A percentile compares a stretch with the other conserved stretches of the same genome.
phyloP scores from a whole-genome alignment of 1,284 basidiomycete species.

The Ganoderma boninense region DNA sequence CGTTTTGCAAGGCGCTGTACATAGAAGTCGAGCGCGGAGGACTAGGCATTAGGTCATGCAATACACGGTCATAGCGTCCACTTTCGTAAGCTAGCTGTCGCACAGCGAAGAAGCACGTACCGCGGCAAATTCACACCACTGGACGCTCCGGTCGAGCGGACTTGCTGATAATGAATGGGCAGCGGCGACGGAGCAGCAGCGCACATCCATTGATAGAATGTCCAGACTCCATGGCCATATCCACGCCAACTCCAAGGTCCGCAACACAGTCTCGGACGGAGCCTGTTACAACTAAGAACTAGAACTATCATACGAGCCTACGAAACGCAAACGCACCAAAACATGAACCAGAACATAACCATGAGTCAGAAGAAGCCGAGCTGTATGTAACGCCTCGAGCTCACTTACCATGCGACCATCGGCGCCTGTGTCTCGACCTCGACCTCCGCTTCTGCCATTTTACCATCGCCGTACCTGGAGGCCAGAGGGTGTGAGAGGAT shows the following conservation, averaged over 20 bases:
- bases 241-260: not conserved
- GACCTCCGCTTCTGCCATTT: not conserved
- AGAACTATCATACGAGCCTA: not conserved
- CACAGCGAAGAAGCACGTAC: conserved; percentile 1
- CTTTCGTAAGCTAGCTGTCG: conserved; percentile 3
- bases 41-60: not conserved
- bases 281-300: not conserved
- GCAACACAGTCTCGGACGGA: not conserved
- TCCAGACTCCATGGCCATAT: too few relatives aligned
- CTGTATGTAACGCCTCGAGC: too few relatives aligned
- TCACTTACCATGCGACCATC: not conserved
- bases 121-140: conserved; percentile 8
- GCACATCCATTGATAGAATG: not conserved
- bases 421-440: not conserved
- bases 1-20: too few relatives aligned
- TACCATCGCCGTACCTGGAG: too few relatives aligned
- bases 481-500: too few relatives aligned
- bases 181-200: not conserved
- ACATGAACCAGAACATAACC: not conserved
- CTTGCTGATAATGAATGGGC: not conserved
- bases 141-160: conserved; percentile 4
- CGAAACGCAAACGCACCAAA: not conserved
- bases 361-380: not conserved
- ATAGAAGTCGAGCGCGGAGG: conserved; percentile 5
- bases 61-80: not conserved